Base-by-base conservation (phyloP, 352 stramenopile species). In the Globisporangium polare region DNA sequence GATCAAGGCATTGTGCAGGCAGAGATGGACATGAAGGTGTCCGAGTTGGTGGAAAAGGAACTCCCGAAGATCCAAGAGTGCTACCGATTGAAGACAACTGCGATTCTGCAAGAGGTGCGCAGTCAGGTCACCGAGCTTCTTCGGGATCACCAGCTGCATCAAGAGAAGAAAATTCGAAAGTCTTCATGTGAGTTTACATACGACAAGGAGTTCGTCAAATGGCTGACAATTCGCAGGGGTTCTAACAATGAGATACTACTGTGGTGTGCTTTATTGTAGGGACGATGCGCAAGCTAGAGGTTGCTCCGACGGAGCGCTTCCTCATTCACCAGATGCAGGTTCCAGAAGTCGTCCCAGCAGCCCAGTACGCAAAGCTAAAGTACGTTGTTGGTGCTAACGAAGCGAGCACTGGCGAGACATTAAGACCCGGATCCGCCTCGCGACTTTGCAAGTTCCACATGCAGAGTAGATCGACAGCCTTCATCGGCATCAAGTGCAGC, bases 391-490 rank as follows among this genome's bases (percentile, higher is more conserved):
- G 71, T 2, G 62, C 42, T 50, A 68, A 63, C 18, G 73, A 83
- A 54, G 58, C 58, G 8, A 63, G 63, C 13, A n/a, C 33, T 13
- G 35, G 67, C 15, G 61, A 75, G 29, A 64, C 63, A 2, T 22
- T 69, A 12, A 62, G 56, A 31, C 66, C 73, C 20, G 52, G 53
- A 15, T 65, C 73, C 43, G 69, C 81, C 5, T 78, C 70, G 56
- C 66, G 71, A 31, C 50, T 83, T 10, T 69, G 68, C 24, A 66
- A 33, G 18, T 71, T 90, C 29, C 75, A 70, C 8, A 74, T 74
- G n/a, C 65, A 90, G 39, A 89, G 81, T 58, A 82, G 65, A 68
- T 88, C 77, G 39, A 93, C 84, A 10, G 71, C 82, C 7, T 90
- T 75, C 41, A 72, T 87, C 1, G 82, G 81, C 10, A 52, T 97